Evolutionary conservation across 306 rosid species (phyloP).

Genomic region (Malus asiatica): DNA sequence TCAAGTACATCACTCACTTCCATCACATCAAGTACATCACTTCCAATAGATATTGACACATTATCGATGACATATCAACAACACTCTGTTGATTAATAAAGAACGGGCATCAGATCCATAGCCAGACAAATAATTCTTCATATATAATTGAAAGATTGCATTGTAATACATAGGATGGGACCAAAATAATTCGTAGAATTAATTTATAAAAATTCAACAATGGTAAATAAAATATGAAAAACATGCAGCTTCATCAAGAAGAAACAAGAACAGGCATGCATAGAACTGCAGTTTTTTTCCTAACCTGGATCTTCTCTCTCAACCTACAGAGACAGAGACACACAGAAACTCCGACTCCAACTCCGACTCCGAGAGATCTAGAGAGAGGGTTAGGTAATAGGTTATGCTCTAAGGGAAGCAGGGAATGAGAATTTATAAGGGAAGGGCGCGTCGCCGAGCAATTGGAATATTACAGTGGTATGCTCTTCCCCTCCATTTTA

Average conservation of each 20-base stretch:
- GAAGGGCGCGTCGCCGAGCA: not conserved
- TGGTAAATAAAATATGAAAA: not conserved
- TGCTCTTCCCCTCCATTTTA: not conserved
- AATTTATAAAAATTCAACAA: not conserved
- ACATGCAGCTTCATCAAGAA: not conserved
- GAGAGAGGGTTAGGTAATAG: not conserved
- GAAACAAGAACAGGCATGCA: not conserved
- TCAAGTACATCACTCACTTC: no score
- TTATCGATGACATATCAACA: no score
- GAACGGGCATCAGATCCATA: no score
- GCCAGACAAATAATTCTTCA: no score
- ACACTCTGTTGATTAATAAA: no score
- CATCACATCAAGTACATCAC: no score
- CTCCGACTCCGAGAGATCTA: not conserved
- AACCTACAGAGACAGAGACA: not conserved
- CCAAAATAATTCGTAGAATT: not conserved
- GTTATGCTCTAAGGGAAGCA: not conserved
- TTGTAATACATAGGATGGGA: not conserved
- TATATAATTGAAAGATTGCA: not conserved
- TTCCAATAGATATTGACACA: no score
- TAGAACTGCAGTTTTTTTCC: not conserved
- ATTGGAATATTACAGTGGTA: conserved; percentile 7
- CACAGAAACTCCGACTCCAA: not conserved
- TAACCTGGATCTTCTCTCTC: not conserved
- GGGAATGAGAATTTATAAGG: not conserved